Evolutionary conservation across 1,139 yeast species (phyloP).

Genomic region (Yamadazyma siamensis): DNA sequence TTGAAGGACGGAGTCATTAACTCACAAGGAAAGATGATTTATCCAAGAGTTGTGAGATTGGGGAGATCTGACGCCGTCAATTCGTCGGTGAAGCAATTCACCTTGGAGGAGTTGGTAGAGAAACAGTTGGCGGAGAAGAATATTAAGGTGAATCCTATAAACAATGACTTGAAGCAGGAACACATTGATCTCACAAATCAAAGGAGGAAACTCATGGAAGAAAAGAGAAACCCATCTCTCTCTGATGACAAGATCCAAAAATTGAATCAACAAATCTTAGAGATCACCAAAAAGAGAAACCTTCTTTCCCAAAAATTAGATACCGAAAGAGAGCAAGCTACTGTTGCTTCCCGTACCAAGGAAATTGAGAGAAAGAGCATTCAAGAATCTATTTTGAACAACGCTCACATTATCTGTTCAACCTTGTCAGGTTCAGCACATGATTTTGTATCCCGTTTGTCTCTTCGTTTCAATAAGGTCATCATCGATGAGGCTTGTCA

Average conservation of each 20-base stretch:
- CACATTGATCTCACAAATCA: constrained; percentile 51
- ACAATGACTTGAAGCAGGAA: constrained; percentile 48
- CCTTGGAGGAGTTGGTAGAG: constrained; percentile 86
- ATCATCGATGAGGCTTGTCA: constrained; percentile 98
- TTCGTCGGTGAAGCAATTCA: constrained; percentile 74
- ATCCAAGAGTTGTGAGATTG: constrained; percentile 78
- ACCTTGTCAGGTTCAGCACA: constrained; percentile 96
- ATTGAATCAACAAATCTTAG: constrained; percentile 49
- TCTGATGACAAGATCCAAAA: constrained; percentile 38
- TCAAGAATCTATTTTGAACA: constrained; percentile 67
- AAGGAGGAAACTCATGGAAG: constrained; percentile 46
- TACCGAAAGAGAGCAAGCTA: constrained; percentile 69
- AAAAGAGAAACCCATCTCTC: constrained; percentile 31
- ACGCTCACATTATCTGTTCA: constrained; percentile 87
- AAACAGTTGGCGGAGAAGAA: constrained; percentile 46
- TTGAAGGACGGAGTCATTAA: constrained; percentile 68
- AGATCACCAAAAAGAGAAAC: constrained; percentile 57
- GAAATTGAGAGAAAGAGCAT: constrained; percentile 75
- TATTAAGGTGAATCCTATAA: constrained; percentile 34
- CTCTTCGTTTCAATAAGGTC: constrained; percentile 85
- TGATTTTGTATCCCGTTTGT: constrained; percentile 70
- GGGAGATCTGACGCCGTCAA: constrained; percentile 91
- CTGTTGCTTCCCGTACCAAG: constrained; percentile 66
- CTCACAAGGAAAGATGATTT: constrained; percentile 52
- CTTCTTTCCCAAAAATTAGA: constrained; percentile 73